A percentile compares a stretch with the other conserved stretches of the same genome.
Evolutionary conservation across 148 eudicot species (phyloP).

Genomic region (Spergularia marina): DNA sequence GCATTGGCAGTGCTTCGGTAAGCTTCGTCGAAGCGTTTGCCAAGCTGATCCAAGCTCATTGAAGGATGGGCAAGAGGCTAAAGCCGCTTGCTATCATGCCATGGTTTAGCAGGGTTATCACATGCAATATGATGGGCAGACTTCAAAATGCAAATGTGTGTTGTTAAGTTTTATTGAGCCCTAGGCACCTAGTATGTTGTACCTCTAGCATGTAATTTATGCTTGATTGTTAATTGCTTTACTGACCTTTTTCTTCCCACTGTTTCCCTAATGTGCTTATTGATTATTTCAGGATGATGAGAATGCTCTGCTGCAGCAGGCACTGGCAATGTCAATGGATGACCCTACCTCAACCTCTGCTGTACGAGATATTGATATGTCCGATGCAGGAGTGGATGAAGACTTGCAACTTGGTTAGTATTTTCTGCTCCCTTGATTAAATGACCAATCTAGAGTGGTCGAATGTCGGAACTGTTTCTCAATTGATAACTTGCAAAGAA

Average conservation of each 20-base stretch:
- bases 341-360: slow-evolving; percentile 62
- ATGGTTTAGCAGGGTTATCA: neutral
- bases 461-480: too few relatives aligned
- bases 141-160: neutral
- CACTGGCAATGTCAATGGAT: slow-evolving; percentile 99
- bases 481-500: too few relatives aligned
- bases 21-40: neutral
- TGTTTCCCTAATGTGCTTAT: slow-evolving; percentile 3
- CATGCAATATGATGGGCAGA: neutral
- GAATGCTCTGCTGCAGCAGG: slow-evolving; percentile 87
- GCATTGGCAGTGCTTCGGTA: neutral
- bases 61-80: too few relatives aligned
- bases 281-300: slow-evolving; percentile 75
- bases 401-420: slow-evolving; percentile 82
- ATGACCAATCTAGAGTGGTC: neutral
- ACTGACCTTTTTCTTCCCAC: slow-evolving; percentile 2
- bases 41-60: too few relatives aligned
- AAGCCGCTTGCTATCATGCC: too few relatives aligned
- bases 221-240: neutral
- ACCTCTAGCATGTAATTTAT: neutral
- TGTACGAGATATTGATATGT: slow-evolving; percentile 75
- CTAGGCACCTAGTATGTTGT: slow-evolving; percentile 4
- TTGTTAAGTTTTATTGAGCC: neutral
- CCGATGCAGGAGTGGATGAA: slow-evolving; percentile 80
- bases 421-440: neutral